Evolutionary conservation across 78 protist genomes (phyloP).

Genomic region (Chrysochromulina tobinii): DNA sequence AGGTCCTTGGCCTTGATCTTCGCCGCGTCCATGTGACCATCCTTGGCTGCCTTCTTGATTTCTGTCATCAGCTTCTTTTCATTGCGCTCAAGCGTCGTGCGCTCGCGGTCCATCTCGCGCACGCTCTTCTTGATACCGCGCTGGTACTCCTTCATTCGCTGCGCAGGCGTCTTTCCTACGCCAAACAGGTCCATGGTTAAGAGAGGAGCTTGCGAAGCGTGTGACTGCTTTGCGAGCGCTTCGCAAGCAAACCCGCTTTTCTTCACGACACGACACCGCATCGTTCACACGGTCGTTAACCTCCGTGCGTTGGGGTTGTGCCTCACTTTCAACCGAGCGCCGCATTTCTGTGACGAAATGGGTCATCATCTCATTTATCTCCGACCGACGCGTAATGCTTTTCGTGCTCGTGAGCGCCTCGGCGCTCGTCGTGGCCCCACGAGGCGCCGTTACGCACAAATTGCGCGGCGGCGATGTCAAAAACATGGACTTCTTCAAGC

Average conservation of each 20-base stretch:
- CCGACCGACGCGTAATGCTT: neutral
- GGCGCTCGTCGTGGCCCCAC: neutral
- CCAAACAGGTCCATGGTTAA: neutral
- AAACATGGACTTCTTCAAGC: neutral
- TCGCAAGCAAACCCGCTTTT: no score
- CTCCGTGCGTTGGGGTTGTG: no score
- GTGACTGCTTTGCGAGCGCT: no score
- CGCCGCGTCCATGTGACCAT: conserved; percentile 80
- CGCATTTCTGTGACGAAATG: no score
- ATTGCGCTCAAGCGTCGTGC: conserved; percentile 64
- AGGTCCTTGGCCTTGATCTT: conserved; percentile 93
- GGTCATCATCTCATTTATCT: neutral
- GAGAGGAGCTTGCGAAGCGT: no score
- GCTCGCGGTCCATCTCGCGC: conserved; percentile 92
- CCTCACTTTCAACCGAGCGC: no score
- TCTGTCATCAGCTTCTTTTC: conserved; percentile 83
- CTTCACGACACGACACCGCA: no score
- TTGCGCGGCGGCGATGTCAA: neutral
- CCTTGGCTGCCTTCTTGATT: conserved; percentile 83
- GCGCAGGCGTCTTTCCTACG: conserved; percentile 25
- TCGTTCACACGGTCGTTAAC: no score
- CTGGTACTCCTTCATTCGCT: conserved; percentile 86
- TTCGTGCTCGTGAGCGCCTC: neutral
- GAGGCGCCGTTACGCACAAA: neutral
- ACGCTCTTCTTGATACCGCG: conserved; percentile 77